These are phyloP conservation scores for Neurospora sp. DNA, from an alignment of 2,329 filamentous ascomycete species.

Conservation along the genomic window DNA sequence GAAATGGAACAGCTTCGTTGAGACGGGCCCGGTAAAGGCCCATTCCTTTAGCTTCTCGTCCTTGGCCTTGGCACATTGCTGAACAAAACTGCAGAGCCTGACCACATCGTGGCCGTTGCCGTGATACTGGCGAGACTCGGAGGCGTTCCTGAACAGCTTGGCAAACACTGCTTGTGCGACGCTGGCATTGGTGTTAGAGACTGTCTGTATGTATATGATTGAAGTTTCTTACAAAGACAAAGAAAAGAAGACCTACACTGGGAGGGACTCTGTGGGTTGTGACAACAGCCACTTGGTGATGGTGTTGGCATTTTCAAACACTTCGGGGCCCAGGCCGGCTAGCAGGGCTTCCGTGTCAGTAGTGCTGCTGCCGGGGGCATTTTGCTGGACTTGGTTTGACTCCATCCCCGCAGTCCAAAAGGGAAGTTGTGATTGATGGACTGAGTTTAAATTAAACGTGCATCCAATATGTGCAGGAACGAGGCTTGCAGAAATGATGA, in stretches of 20 bases:
- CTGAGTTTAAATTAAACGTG: not conserved
- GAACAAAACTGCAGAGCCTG: conserved; percentile 53
- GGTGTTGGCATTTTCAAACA: conserved; percentile 20
- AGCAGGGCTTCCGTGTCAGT: conserved; percentile 3
- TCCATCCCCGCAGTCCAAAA: not conserved
- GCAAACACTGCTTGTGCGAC: conserved; percentile 34
- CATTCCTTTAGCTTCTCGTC: conserved; percentile 33
- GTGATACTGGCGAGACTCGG: conserved; percentile 45
- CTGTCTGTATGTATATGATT: not conserved
- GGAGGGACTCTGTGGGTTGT: conserved; percentile 8
- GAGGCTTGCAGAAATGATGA: not conserved
- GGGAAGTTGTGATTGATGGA: not conserved
- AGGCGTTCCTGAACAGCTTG: conserved; percentile 37
- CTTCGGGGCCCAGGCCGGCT: conserved; percentile 4
- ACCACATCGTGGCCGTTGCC: conserved; percentile 40
- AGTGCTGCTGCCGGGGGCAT: not conserved
- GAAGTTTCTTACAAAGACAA: not conserved
- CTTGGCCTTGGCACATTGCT: conserved; percentile 44
- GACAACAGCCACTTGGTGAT: conserved; percentile 17
- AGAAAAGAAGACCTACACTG: conserved; percentile 7
- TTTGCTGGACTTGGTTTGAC: not conserved
- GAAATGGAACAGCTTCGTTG: conserved; percentile 46
- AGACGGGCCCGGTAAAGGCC: conserved; percentile 41
- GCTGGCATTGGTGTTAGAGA: conserved; percentile 12
- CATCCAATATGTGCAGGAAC: not conserved